These are phyloP conservation scores for Citrus reticulata DNA, from an alignment of 345 rosid species.

Conservation along the genomic window DNA sequence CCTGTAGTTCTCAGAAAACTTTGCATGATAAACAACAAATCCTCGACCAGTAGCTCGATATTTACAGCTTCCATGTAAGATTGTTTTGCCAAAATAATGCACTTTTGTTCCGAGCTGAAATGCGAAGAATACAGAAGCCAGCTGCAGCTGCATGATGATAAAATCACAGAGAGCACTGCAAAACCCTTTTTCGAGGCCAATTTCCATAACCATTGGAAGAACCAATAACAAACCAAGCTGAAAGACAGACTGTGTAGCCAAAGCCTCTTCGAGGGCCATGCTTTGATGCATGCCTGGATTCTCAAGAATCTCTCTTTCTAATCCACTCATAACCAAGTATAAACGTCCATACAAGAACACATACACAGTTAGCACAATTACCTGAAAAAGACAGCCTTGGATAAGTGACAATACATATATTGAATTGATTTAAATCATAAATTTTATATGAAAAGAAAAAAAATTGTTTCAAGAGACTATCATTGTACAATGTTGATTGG, in stretches of 20 bases:
- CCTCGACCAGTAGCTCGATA: conserved; percentile 88
- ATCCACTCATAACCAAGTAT: conserved; percentile 88
- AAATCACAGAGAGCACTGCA: conserved; percentile 81
- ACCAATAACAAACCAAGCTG: conserved; percentile 83
- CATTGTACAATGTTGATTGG: background rate
- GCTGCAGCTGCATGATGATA: conserved; percentile 92
- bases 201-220: conserved; percentile 97
- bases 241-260: conserved; percentile 80
- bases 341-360: conserved; percentile 92
- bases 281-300: conserved; percentile 53
- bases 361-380: conserved; percentile 77
- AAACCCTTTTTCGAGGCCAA: conserved; percentile 92
- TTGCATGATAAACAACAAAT: conserved; percentile 87
- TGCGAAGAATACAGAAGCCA: conserved; percentile 91
- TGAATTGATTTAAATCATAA: background rate
- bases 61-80: conserved; percentile 86
- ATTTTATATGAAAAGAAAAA: background rate
- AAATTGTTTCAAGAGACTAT: background rate
- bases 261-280: conserved; percentile 83
- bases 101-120: conserved; percentile 98
- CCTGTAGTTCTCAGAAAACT: conserved; percentile 88
- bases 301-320: conserved; percentile 61
- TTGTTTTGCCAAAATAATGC: conserved; percentile 83
- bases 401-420: background rate
- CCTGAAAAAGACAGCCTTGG: conserved; percentile 37